A percentile compares a stretch with the other conserved stretches of the same genome.
Conservation (phyloP, 2,329 filamentous ascomycete genomes). For the Aspergillus pseudoterreus region DNA sequence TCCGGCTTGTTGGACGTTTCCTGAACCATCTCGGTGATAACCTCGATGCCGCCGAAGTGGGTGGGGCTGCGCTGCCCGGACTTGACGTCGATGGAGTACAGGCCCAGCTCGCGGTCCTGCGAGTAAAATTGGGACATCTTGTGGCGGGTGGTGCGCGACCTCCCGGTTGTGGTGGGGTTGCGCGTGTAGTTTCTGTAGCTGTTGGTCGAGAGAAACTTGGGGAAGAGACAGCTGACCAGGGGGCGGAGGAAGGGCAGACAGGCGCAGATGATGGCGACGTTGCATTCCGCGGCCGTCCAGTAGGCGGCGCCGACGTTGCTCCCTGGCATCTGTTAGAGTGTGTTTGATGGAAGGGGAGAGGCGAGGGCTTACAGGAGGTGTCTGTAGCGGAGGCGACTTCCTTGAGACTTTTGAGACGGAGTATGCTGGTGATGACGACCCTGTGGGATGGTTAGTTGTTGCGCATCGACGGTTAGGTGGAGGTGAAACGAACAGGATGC, state of each 20-base stretch:
- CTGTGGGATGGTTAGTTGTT: constrained; percentile 6
- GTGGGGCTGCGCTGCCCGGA: constrained; percentile 6
- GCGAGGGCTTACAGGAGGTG: constrained; percentile 22
- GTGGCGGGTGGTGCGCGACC: constrained; percentile 9
- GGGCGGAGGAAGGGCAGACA: constrained; percentile 40
- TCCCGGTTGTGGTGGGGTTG: constrained; percentile 14
- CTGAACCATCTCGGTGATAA: constrained; percentile 30
- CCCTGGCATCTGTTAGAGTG: constrained; percentile 1
- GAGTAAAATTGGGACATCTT: constrained; percentile 11
- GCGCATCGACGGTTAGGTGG: background rate
- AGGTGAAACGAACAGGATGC: constrained; percentile 30
- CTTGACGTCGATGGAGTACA: constrained; percentile 28
- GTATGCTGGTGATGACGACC: constrained; percentile 30
- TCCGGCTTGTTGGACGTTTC: constrained; percentile 12
- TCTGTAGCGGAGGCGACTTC: constrained; percentile 22
- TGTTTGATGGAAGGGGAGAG: background rate
- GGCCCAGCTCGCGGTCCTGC: constrained; percentile 25
- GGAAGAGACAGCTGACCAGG: constrained; percentile 37
- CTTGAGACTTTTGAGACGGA: constrained; percentile 26
- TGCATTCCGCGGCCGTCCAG: constrained; percentile 43
- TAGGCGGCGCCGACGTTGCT: constrained; percentile 39
- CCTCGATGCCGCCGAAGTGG: constrained; percentile 24
- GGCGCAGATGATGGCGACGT: constrained; percentile 41
- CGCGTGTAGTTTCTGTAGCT: constrained; percentile 22
- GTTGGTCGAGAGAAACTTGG: constrained; percentile 28